These are phyloP conservation scores for Sporothrix brunneoviolacea DNA, from an alignment of 2,329 filamentous ascomycete species.

Conservation along the genomic window DNA sequence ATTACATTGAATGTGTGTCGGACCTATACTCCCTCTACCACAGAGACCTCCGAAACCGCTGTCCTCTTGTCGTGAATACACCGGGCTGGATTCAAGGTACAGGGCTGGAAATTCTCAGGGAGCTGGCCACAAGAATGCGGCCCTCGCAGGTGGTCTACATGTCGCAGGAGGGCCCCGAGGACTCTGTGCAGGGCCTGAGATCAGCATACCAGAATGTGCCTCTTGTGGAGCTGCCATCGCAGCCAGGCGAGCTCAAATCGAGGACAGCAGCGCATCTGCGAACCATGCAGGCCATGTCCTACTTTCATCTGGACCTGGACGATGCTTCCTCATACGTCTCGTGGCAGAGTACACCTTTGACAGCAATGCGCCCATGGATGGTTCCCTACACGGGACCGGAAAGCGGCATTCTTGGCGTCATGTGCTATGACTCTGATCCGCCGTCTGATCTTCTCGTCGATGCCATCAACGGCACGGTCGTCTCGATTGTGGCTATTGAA, in stretches of 20 bases:
- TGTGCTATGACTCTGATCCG: conserved; percentile 61
- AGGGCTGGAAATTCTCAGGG: conserved; percentile 57
- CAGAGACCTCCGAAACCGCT: conserved; percentile 32
- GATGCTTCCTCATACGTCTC: conserved; percentile 2
- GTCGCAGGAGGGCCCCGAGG: conserved; percentile 54
- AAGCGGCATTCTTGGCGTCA: conserved; percentile 55
- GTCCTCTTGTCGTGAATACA: conserved; percentile 64
- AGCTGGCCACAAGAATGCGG: conserved; percentile 46
- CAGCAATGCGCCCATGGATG: conserved; percentile 50
- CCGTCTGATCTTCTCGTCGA: conserved; percentile 53
- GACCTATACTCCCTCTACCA: conserved; percentile 57
- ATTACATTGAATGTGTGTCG: conserved; percentile 58
- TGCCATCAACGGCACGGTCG: conserved; percentile 62
- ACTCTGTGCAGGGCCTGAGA: conserved; percentile 49
- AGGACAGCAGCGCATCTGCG: conserved; percentile 60
- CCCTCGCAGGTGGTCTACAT: conserved; percentile 63
- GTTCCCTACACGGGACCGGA: conserved; percentile 49
- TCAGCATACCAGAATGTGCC: conserved; percentile 34
- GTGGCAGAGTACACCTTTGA: conserved; percentile 52
- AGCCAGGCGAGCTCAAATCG: conserved; percentile 46
- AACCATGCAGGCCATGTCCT: conserved; percentile 72
- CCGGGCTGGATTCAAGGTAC: conserved; percentile 68
- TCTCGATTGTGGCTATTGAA: conserved; percentile 60
- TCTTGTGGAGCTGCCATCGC: conserved; percentile 51
- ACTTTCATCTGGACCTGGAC: conserved; percentile 53